Evolutionary conservation across 495 filamentous ascomycete genomes (phyloP).

Genomic region (Talaromyces trachyspermus): DNA sequence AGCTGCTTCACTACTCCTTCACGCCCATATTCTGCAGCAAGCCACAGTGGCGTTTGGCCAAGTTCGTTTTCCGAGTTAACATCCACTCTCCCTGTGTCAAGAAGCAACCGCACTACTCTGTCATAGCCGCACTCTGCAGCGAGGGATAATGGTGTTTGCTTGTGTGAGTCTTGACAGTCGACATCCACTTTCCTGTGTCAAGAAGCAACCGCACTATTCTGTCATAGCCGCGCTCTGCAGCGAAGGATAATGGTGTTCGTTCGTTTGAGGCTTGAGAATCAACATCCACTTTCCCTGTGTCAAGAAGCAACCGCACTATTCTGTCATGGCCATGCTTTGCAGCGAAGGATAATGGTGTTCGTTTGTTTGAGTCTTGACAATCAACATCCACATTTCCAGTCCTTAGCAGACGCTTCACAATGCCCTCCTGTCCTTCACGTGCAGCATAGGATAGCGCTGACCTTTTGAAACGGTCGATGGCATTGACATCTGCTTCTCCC

Average conservation of each 20-base stretch:
- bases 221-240: slow-evolving; percentile 2
- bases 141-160: slow-evolving; percentile 6
- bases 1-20: slow-evolving; percentile 15
- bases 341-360: slow-evolving; percentile 8
- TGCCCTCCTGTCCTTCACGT: slow-evolving; percentile 4
- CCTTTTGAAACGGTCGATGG: background rate
- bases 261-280: slow-evolving; percentile 1
- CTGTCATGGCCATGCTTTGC: slow-evolving; percentile 8
- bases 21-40: slow-evolving; percentile 2
- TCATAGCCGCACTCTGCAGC: slow-evolving; percentile 4
- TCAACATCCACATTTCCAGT: slow-evolving; percentile 12
- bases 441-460: slow-evolving; percentile 11
- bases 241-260: slow-evolving; percentile 4
- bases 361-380: slow-evolving; percentile 2
- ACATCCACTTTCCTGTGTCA: background rate
- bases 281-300: slow-evolving; percentile 1
- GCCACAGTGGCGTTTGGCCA: slow-evolving; percentile 4
- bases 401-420: slow-evolving; percentile 10
- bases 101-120: slow-evolving; percentile 9
- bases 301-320: slow-evolving; percentile 9
- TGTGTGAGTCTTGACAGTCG: slow-evolving; percentile 1
- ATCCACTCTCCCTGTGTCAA: slow-evolving; percentile 2
- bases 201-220: slow-evolving; percentile 8
- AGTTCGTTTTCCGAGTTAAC: slow-evolving; percentile 1
- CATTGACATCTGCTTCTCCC: background rate